Evolutionary conservation across 2,329 filamentous ascomycete genomes (phyloP).

Genomic region (Colletotrichum kahawae): DNA sequence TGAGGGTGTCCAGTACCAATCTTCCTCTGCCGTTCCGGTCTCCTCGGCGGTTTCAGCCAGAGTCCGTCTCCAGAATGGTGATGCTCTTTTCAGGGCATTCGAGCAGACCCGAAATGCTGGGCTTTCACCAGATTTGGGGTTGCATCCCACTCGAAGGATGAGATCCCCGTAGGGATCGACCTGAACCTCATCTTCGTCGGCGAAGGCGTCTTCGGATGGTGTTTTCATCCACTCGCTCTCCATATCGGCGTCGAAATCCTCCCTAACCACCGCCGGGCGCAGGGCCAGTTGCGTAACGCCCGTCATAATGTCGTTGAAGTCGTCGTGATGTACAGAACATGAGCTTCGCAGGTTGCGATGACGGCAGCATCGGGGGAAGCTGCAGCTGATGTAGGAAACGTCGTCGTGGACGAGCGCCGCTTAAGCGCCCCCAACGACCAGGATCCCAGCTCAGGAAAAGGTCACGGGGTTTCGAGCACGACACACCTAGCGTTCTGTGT

Average conservation of each 20-base stretch:
- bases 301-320: neutral
- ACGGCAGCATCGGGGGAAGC: neutral
- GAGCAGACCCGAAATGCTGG: constrained; percentile 5
- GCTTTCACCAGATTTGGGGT: neutral
- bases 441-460: neutral
- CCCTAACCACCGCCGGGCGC: neutral
- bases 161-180: constrained; percentile 7
- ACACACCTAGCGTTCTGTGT: constrained; percentile 8
- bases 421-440: neutral
- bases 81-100: constrained; percentile 2
- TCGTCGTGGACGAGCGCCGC: neutral
- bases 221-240: constrained; percentile 8
- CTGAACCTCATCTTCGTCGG: neutral
- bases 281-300: neutral
- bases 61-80: constrained; percentile 10
- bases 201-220: neutral
- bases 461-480: constrained; percentile 2
- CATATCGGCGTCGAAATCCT: constrained; percentile 3
- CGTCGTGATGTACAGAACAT: neutral
- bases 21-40: neutral
- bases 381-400: neutral
- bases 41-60: neutral
- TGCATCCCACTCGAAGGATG: neutral
- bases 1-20: neutral
- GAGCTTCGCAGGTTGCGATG: neutral